Conservation (phyloP, 768 basidiomycete species). For the Lactarius akahatsu region DNA sequence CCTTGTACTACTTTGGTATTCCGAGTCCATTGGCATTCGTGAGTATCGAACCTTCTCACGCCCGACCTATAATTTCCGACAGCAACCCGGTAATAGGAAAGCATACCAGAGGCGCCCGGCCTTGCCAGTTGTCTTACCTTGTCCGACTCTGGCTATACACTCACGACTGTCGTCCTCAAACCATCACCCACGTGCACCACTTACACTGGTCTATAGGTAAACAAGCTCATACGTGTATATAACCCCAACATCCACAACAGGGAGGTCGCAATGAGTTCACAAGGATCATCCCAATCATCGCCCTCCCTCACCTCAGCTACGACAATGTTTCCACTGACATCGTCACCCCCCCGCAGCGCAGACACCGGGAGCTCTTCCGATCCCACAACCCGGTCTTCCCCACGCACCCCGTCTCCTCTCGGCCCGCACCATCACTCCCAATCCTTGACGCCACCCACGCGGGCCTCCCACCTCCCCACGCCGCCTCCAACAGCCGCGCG, state of each 20-base stretch:
- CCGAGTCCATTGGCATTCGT: background rate
- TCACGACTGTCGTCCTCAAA: background rate
- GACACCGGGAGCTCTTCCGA: slow-evolving; percentile 1
- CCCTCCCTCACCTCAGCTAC: background rate
- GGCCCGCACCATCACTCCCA: slow-evolving; percentile 13
- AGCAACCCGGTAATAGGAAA: too few relatives aligned
- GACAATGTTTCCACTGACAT: background rate
- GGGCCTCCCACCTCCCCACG: slow-evolving; percentile 10
- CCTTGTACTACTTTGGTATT: background rate
- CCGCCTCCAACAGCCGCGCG: background rate
- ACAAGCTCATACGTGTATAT: background rate
- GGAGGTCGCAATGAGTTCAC: background rate
- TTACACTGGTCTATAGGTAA: background rate
- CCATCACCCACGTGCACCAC: background rate
- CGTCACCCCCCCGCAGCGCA: background rate
- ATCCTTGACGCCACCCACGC: slow-evolving; percentile 7
- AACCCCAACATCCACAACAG: background rate
- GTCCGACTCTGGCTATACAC: background rate
- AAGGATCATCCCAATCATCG: background rate
- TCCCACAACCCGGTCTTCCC: background rate
- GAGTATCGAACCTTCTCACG: too few relatives aligned
- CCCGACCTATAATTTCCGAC: background rate
- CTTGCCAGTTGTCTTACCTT: background rate
- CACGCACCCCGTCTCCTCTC: slow-evolving; percentile 18
- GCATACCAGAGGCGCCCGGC: background rate